Percentiles rank a stretch among this genome's conserved stretches.
Conservation (phyloP, 495 filamentous ascomycete species). For the Daldinia bambusicola region DNA sequence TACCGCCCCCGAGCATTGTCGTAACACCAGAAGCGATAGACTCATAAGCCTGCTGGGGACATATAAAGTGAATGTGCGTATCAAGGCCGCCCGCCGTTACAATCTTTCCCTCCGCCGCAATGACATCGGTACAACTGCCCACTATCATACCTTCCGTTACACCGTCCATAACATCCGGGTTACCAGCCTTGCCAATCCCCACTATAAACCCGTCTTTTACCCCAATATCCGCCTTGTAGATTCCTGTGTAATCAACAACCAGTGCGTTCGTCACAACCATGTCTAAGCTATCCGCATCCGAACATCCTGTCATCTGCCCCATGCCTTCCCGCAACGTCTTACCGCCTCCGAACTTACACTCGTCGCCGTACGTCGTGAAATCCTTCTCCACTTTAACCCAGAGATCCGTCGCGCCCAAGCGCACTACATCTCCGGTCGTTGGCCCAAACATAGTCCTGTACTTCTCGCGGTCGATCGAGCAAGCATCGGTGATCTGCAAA, state of each 20-base stretch:
- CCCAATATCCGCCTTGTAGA: conserved; percentile 97
- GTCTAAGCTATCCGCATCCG: conserved; percentile 78
- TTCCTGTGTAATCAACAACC: conserved; percentile 90
- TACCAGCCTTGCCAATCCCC: conserved; percentile 95
- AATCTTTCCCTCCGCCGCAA: conserved; percentile 93
- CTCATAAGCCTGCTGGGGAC: conserved; percentile 92
- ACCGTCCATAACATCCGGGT: conserved; percentile 95
- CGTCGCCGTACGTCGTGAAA: conserved; percentile 85
- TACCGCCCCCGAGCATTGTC: conserved; percentile 91
- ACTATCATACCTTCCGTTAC: conserved; percentile 83
- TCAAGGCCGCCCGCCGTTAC: conserved; percentile 93
- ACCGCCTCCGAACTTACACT: conserved; percentile 95
- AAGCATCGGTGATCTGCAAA: conserved; percentile 60
- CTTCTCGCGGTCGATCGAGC: conserved; percentile 77
- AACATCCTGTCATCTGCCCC: conserved; percentile 86
- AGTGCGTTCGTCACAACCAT: conserved; percentile 93
- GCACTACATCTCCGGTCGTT: conserved; percentile 83
- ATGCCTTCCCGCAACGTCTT: conserved; percentile 96
- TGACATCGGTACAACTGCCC: conserved; percentile 92
- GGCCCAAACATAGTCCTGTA: conserved; percentile 94
- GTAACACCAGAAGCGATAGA: conserved; percentile 89
- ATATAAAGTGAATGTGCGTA: conserved; percentile 96
- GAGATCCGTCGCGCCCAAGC: conserved; percentile 85
- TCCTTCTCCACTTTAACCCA: conserved; percentile 96
- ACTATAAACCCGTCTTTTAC: conserved; percentile 89